Conservation (phyloP, 169 alveolate genomes). For the Toxoplasma gondii region DNA sequence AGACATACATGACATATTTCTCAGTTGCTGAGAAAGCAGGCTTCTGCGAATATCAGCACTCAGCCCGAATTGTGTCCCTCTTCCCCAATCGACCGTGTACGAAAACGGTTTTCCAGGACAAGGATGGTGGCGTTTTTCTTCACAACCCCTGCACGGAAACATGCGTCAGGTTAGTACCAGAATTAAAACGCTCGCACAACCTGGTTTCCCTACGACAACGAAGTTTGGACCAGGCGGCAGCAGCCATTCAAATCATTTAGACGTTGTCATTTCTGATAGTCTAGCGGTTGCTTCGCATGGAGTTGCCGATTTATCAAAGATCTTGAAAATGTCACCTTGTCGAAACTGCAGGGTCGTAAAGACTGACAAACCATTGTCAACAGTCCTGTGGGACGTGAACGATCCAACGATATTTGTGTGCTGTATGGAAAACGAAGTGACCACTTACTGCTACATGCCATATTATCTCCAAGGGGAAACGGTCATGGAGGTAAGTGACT, state of each 20-base stretch:
- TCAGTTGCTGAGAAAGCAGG: neutral
- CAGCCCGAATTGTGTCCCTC: conserved; percentile 71
- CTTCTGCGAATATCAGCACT: conserved; percentile 78
- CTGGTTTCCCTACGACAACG: neutral
- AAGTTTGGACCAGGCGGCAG: neutral
- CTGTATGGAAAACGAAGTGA: neutral
- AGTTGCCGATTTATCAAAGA: no score
- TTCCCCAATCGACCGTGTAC: conserved; percentile 85
- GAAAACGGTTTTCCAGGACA: conserved; percentile 82
- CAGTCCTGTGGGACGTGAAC: conserved; percentile 8
- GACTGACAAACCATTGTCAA: neutral
- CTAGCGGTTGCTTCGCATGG: neutral
- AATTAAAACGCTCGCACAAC: neutral
- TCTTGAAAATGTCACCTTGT: neutral
- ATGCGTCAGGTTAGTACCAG: conserved; percentile 50
- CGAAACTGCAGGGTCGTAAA: neutral
- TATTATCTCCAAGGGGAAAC: neutral
- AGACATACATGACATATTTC: neutral
- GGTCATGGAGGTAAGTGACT: conserved; percentile 5
- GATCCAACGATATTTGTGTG: neutral
- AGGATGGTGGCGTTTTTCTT: conserved; percentile 80
- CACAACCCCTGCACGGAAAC: conserved; percentile 82
- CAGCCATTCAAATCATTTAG: neutral
- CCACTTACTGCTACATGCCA: conserved; percentile 20
- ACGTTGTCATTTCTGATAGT: neutral